phyloP scores from a whole-genome alignment of 1,284 basidiomycete species.

The Ceraceosorus guamensis region DNA sequence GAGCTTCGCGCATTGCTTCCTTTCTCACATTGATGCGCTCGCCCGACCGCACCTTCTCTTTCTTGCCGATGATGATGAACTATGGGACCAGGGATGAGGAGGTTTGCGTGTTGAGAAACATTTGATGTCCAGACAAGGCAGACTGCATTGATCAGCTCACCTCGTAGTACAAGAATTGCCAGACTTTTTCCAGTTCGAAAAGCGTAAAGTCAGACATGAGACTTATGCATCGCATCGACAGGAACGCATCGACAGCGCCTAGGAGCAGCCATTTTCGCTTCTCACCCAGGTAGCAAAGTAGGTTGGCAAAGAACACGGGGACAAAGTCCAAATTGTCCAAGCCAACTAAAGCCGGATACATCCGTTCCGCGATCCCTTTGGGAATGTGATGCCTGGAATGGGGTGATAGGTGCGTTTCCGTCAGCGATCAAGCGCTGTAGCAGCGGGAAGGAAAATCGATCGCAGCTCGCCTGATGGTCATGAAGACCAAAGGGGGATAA shows the following conservation, averaged over 20 bases:
- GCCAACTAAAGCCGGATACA: conserved; percentile 71
- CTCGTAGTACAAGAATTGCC: neutral
- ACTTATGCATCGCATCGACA: too few species aligned
- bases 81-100: conserved; percentile 75
- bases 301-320: conserved; percentile 55
- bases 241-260: too few species aligned
- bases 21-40: conserved; percentile 24
- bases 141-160: neutral
- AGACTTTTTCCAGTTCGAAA: neutral
- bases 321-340: conserved; percentile 61
- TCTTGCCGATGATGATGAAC: conserved; percentile 22
- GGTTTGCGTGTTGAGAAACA: conserved; percentile 52
- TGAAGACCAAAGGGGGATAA: conserved; percentile 64
- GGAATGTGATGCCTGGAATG: conserved; percentile 72
- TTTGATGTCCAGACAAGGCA: neutral
- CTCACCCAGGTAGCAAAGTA: conserved; percentile 3
- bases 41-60: conserved; percentile 28
- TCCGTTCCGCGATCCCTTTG: conserved; percentile 56
- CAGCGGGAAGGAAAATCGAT: conserved; percentile 58
- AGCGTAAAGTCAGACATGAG: too few species aligned
- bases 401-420: too few species aligned
- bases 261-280: too few species aligned
- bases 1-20: too few species aligned
- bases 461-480: conserved; percentile 1
- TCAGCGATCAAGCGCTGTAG: conserved; percentile 74